phyloP scores from a whole-genome alignment of 768 basidiomycete genomes.

The Sarcodon sp. region DNA sequence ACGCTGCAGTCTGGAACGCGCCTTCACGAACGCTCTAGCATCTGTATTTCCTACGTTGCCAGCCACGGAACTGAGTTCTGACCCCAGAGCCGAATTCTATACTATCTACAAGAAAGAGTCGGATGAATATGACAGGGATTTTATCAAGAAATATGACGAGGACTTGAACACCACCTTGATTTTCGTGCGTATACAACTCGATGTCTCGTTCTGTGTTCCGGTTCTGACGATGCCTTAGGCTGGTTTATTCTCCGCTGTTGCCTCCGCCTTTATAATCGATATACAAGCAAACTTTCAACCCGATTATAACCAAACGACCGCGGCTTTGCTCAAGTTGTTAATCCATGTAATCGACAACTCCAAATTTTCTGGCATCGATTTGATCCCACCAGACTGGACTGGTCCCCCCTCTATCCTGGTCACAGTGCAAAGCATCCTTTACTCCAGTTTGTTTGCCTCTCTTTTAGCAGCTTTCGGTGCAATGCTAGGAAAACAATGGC shows the following conservation, averaged over 20 bases:
- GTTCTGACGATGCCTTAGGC: conserved; percentile 1
- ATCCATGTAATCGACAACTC: conserved; percentile 7
- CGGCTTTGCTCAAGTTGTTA: conserved; percentile 6
- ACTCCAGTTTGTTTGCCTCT: conserved; percentile 7
- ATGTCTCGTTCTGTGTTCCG: background rate
- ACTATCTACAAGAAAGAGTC: background rate
- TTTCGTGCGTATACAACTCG: background rate
- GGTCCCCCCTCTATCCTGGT: conserved; percentile 4
- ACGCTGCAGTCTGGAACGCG: background rate
- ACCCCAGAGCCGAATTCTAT: background rate
- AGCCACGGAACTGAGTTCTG: background rate
- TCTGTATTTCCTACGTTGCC: no score
- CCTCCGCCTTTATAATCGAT: conserved; percentile 6
- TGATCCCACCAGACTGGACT: conserved; percentile 4
- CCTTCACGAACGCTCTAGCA: background rate
- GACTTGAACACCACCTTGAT: background rate
- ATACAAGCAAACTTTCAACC: conserved; percentile 5
- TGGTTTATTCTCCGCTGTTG: conserved; percentile 8
- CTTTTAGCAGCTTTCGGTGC: conserved; percentile 9
- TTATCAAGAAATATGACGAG: background rate
- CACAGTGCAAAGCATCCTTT: conserved; percentile 6
- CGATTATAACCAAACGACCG: conserved; percentile 4
- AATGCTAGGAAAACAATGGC: conserved; percentile 10
- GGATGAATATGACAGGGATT: background rate
- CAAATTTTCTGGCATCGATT: background rate